phyloP scores from a whole-genome alignment of 192 early-diverging fungal species.

The Powellomyces hirtus region DNA sequence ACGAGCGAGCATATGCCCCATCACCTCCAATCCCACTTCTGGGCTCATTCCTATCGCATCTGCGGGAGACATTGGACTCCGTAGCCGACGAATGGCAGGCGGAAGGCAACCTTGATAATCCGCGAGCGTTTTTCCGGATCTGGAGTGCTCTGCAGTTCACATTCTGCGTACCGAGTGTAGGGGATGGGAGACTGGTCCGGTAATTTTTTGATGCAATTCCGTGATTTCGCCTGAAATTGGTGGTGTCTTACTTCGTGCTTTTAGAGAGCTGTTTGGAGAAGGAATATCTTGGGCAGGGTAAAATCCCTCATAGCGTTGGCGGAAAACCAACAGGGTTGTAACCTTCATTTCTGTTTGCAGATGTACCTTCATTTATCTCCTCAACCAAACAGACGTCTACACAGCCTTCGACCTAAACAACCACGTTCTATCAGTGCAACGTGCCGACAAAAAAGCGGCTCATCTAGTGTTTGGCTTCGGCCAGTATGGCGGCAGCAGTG shows the following conservation, averaged over 20 bases:
- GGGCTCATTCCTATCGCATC: constrained; percentile 13
- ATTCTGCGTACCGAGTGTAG: constrained; percentile 28
- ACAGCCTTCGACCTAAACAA: constrained; percentile 41
- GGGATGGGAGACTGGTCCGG: constrained; percentile 20
- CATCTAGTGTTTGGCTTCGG: constrained; percentile 24
- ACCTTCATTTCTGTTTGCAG: constrained; percentile 4
- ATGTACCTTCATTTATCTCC: constrained; percentile 36
- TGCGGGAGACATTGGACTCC: constrained; percentile 17
- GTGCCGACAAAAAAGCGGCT: constrained; percentile 23
- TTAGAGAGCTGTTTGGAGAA: constrained; percentile 51
- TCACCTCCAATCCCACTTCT: constrained; percentile 17
- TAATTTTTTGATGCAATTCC: no score
- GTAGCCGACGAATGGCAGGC: constrained; percentile 31
- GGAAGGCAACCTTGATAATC: constrained; percentile 33
- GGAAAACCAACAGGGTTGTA: background rate
- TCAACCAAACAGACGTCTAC: constrained; percentile 33
- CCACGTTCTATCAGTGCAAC: constrained; percentile 28
- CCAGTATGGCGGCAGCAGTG: constrained; percentile 7
- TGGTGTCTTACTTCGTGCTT: background rate
- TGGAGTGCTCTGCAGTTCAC: constrained; percentile 45
- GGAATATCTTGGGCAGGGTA: constrained; percentile 43
- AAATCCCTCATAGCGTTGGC: background rate
- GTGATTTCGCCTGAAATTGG: background rate
- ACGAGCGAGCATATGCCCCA: constrained; percentile 8
- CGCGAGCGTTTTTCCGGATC: constrained; percentile 38